Base-by-base conservation (phyloP, 805 yeast species). In the Wickerhamomyces sydowiorum region DNA sequence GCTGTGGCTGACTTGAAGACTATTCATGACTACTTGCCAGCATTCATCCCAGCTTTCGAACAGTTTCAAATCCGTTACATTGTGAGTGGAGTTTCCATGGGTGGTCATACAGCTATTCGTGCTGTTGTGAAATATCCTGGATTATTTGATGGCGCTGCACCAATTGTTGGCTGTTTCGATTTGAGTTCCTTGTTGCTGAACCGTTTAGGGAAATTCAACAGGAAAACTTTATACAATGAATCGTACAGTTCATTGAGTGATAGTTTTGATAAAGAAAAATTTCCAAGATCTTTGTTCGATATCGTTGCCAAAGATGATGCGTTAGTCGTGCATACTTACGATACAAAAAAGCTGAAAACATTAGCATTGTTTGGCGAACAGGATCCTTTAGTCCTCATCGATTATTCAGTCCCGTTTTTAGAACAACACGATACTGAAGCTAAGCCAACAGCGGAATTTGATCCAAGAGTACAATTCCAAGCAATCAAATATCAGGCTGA, bases 21-120 rank as follows among this genome's bases (percentile, higher is more conserved):
- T 18, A 37, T 53, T 14, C 41, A 42, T 8, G 54, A 52, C n/a
- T 52, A 41, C 40, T 23, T 52, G 1, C 52, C 50, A 1, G 15
- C 39, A 0, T 47, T 40, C 23, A 39, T 47, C 14, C 54, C 53
- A 3, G 33, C 34, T 1, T 29, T 44, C 23, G 12, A 20, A 7
- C 24, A 30, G 5, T 42, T 43, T 10, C 36, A 34, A 2, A 32
- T 47, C 2, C 27, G 28, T 7, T 34, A 40, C 8, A 37, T 48
- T 3, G 38, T 48, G 3, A 36, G 47, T 17, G 60, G 60, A 21
- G 53, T 49, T 13, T 55, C 60, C 1, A 44, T 55, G 51, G 58
- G 60, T 17, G 60, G 48, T 2, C 60, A 55, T 36, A 36, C 41
- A 2, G 38, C 48, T 2, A 46, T 53, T 12, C 46, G 56, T 39